Percentiles rank a stretch among this genome's conserved stretches.
phyloP scores from a whole-genome alignment of 23 red algal species.

The Gracilariopsis chorda region DNA sequence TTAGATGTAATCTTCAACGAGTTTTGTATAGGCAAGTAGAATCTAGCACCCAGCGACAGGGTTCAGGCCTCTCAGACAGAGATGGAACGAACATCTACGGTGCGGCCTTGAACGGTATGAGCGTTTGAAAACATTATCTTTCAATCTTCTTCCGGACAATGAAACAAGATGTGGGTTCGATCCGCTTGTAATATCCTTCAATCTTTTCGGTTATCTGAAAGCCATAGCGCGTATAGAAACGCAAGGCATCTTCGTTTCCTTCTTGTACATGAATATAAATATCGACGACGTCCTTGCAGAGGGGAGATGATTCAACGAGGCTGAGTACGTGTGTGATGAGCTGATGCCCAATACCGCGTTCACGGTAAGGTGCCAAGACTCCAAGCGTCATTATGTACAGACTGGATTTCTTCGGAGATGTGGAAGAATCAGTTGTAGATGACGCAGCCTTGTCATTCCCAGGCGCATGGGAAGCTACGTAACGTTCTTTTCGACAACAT shows the following conservation, averaged over 20 bases:
- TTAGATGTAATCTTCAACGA: slow-evolving; percentile 91
- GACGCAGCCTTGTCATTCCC: neutral
- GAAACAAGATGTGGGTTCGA: slow-evolving; percentile 72
- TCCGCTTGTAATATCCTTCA: slow-evolving; percentile 62
- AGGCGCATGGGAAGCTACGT: neutral
- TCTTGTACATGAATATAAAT: slow-evolving; percentile 82
- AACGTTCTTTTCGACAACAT: slow-evolving; percentile 52
- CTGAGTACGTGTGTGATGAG: slow-evolving; percentile 69
- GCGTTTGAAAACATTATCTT: too few relatives aligned
- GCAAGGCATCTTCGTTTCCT: slow-evolving; percentile 68
- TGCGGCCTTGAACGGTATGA: too few relatives aligned
- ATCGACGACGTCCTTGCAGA: slow-evolving; percentile 59
- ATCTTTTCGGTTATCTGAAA: slow-evolving; percentile 57
- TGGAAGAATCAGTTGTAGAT: neutral
- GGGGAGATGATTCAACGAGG: slow-evolving; percentile 39
- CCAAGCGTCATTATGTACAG: slow-evolving; percentile 92
- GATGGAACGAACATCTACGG: too few relatives aligned
- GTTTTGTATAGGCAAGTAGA: slow-evolving; percentile 95
- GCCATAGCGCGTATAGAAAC: slow-evolving; percentile 66
- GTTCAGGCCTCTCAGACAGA: too few relatives aligned
- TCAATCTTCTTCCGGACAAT: slow-evolving; percentile 29
- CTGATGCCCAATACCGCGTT: slow-evolving; percentile 66
- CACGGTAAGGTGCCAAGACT: slow-evolving; percentile 84
- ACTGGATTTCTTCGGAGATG: neutral
- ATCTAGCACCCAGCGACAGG: neutral